Conservation (phyloP, 2,329 filamentous ascomycete genomes). For the Colletotrichum paranaense region DNA sequence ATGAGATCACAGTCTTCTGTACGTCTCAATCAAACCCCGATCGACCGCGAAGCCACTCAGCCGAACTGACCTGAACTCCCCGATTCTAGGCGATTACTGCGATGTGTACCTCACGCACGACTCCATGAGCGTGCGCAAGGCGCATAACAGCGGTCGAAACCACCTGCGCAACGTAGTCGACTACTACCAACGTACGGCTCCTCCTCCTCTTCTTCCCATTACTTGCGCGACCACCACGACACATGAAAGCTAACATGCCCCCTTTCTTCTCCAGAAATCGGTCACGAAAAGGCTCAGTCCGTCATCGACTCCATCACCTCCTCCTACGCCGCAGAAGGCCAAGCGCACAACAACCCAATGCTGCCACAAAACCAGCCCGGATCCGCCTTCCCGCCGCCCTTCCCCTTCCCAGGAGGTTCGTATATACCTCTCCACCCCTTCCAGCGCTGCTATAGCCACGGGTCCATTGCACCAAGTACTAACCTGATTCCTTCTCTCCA, state of each 20-base stretch:
- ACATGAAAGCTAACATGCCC: conserved; percentile 24
- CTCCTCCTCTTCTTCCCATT: background rate
- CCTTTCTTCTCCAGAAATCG: conserved; percentile 80
- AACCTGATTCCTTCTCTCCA: conserved; percentile 45
- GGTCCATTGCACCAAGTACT: background rate
- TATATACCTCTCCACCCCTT: background rate
- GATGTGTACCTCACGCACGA: conserved; percentile 99
- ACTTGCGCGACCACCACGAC: background rate
- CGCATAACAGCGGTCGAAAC: conserved; percentile 96
- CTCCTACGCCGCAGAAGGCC: conserved; percentile 94
- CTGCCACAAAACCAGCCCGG: conserved; percentile 76
- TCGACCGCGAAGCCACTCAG: conserved; percentile 18
- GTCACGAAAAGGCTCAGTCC: conserved; percentile 97
- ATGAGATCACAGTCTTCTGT: conserved; percentile 71
- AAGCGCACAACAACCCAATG: conserved; percentile 87
- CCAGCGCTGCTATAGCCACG: no score
- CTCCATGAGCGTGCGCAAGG: conserved; percentile 99
- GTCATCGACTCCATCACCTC: conserved; percentile 98
- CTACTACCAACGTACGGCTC: conserved; percentile 88
- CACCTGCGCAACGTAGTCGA: conserved; percentile 97
- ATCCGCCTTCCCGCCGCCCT: conserved; percentile 62
- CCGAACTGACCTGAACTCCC: conserved; percentile 44
- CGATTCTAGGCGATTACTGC: conserved; percentile 86
- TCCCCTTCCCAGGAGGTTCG: conserved; percentile 70
- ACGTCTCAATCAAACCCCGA: conserved; percentile 1